Conservation (phyloP, 805 yeast genomes). For the Sungouiozyma intestinalis region DNA sequence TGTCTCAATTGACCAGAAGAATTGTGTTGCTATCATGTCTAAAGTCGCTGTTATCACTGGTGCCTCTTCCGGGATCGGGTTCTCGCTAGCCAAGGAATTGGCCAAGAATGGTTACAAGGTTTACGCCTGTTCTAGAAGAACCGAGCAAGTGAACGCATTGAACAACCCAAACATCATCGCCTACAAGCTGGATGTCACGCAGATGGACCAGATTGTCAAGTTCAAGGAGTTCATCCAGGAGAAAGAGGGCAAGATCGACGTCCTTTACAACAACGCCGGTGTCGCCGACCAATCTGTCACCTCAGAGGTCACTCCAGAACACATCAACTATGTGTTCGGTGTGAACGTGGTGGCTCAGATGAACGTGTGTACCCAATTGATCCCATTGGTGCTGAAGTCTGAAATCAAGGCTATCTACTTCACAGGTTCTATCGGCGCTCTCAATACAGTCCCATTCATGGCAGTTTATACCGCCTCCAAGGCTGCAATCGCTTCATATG, state of each 20-base stretch:
- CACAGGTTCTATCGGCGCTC: constrained; percentile 63
- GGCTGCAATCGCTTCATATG: constrained; percentile 66
- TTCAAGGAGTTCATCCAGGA: constrained; percentile 33
- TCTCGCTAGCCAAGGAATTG: constrained; percentile 35
- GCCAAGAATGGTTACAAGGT: constrained; percentile 41
- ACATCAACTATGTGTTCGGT: constrained; percentile 38
- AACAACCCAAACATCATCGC: constrained; percentile 32
- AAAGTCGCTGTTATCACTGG: constrained; percentile 47
- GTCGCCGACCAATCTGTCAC: constrained; percentile 62
- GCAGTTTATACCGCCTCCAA: constrained; percentile 56
- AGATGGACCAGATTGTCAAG: constrained; percentile 35
- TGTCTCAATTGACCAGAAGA: neutral
- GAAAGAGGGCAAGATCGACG: constrained; percentile 42
- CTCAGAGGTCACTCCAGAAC: constrained; percentile 48
- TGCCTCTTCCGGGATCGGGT: constrained; percentile 51
- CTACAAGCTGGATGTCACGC: constrained; percentile 47
- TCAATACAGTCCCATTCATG: constrained; percentile 58
- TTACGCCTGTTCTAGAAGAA: constrained; percentile 64
- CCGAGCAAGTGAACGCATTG: constrained; percentile 43
- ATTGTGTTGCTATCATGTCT: neutral
- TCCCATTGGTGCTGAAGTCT: constrained; percentile 44
- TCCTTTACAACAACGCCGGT: constrained; percentile 68
- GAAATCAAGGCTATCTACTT: constrained; percentile 53
- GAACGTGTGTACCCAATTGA: constrained; percentile 48
- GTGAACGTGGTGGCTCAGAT: constrained; percentile 66